Evolutionary conservation across 225 moss, liverwort and hornwort genomes (phyloP).

Genomic region (Pseudisothecium myosuroides): DNA sequence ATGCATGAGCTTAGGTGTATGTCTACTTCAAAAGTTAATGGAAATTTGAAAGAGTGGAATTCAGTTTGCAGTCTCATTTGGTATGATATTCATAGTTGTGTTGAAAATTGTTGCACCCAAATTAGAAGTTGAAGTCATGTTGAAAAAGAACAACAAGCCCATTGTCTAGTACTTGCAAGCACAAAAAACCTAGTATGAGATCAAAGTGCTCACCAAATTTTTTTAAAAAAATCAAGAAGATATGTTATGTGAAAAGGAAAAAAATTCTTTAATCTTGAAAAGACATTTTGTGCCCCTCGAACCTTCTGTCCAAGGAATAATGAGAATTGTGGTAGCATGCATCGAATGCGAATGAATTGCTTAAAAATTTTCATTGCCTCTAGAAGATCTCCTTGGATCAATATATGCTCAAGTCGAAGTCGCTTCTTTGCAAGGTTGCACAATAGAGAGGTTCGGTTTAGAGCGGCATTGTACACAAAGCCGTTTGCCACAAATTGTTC

Average conservation of each 20-base stretch:
- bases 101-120: neutral
- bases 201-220: neutral
- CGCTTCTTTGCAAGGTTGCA: too few species aligned
- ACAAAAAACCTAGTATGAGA: neutral
- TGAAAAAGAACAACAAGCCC: neutral
- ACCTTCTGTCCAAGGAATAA: accelerated
- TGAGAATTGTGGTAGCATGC: accelerated
- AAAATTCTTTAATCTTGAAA: neutral
- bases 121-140: neutral
- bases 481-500: accelerated
- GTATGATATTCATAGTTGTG: neutral
- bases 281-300: too few species aligned
- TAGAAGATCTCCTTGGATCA: accelerated
- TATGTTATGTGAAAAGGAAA: neutral
- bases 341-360: too few species aligned
- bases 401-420: accelerated
- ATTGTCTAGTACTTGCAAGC: neutral
- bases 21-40: neutral
- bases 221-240: neutral
- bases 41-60: neutral
- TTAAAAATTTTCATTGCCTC: too few species aligned
- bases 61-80: neutral
- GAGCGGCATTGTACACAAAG: accelerated
- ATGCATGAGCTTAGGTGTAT: neutral
- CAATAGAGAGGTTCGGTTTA: accelerated